These are phyloP conservation scores for Fraxinus ornus DNA, from an alignment of 305 asterid species.

Conservation along the genomic window DNA sequence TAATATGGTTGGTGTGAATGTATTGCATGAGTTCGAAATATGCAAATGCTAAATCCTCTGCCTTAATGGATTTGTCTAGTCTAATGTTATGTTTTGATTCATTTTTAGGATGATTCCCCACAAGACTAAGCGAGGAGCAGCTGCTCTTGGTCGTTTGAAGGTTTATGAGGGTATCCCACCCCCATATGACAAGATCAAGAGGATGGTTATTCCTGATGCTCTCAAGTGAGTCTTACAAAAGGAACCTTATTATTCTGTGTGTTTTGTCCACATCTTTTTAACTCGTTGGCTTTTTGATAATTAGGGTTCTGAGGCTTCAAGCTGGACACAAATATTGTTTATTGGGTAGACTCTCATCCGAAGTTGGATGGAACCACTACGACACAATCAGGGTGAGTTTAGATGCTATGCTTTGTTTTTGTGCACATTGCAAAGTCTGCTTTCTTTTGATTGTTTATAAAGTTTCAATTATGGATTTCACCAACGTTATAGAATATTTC, in stretches of 20 bases:
- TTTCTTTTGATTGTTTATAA: background rate
- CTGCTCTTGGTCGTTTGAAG: constrained; percentile 46
- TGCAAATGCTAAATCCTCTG: background rate
- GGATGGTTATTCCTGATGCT: constrained; percentile 55
- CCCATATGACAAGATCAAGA: constrained; percentile 43
- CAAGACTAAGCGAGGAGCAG: constrained; percentile 52
- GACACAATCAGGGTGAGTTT: constrained; percentile 44
- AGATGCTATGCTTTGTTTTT: background rate
- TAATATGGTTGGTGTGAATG: background rate
- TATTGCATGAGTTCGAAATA: background rate
- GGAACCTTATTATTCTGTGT: background rate
- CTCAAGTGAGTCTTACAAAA: constrained; percentile 33
- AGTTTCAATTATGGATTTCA: background rate
- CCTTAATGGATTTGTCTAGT: background rate
- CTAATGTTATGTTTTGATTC: background rate
- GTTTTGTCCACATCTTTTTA: background rate
- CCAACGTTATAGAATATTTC: background rate
- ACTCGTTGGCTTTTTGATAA: background rate
- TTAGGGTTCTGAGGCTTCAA: constrained; percentile 51
- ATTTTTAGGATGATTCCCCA: constrained; percentile 49
- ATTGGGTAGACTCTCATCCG: constrained; percentile 51
- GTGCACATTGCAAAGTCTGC: background rate
- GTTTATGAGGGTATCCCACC: constrained; percentile 51
- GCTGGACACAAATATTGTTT: constrained; percentile 52
- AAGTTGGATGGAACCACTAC: constrained; percentile 50